These are phyloP conservation scores for Nicotiana noctiflora DNA, from an alignment of 257 asterid species.

Conservation along the genomic window DNA sequence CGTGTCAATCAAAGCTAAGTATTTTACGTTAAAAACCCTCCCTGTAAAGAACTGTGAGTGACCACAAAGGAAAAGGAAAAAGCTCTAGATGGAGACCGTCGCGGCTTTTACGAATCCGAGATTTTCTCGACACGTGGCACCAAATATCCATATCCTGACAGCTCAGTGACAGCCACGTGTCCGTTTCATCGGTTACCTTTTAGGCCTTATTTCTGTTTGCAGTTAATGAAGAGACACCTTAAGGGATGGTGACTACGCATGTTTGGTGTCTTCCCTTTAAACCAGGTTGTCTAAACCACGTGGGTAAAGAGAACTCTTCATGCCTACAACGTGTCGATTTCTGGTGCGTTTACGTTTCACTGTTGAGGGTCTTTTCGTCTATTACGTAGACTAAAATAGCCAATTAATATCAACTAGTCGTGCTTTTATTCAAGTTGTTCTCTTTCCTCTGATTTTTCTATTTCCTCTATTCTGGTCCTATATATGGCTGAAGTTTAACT, in stretches of 20 bases:
- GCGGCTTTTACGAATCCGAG: conserved; percentile 8
- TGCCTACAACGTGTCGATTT: conserved; percentile 42
- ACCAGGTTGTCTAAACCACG: conserved; percentile 42
- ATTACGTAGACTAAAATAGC: not conserved
- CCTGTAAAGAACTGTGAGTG: not conserved
- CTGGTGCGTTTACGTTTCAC: conserved; percentile 23
- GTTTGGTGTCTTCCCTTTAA: conserved; percentile 22
- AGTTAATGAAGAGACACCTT: not conserved
- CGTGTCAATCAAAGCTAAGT: not conserved
- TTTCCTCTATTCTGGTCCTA: not conserved
- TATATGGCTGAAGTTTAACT: not conserved
- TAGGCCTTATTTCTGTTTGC: not conserved
- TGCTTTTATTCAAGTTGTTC: not conserved
- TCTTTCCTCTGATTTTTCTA: not conserved
- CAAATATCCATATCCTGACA: not conserved
- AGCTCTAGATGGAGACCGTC: not conserved
- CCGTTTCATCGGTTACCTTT: not conserved
- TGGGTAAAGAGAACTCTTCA: conserved; percentile 20
- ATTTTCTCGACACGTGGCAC: conserved; percentile 13
- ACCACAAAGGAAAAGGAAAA: not conserved
- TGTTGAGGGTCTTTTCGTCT: conserved; percentile 30
- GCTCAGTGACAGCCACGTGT: conserved; percentile 16
- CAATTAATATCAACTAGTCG: not conserved
- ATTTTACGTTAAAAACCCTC: not conserved
- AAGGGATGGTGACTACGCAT: conserved; percentile 15